Evolutionary conservation across 306 rosid genomes (phyloP), one percentile per base, ranked within the genome.

Genomic region (Lagenaria siceraria): DNA sequence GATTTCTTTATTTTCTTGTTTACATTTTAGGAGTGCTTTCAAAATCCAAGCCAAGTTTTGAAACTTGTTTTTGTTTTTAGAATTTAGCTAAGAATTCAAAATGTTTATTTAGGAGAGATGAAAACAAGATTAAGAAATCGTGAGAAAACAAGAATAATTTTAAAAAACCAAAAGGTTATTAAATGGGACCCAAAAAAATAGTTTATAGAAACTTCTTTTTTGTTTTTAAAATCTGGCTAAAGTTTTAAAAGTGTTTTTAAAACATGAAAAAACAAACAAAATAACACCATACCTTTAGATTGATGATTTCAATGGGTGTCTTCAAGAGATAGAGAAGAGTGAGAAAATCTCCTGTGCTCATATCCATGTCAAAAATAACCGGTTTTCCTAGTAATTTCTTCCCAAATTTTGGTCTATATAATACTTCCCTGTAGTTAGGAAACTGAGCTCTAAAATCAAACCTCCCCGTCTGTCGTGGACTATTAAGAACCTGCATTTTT

Each of bases 291-390:
- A 90, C 99, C 97, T 89, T 92, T 31, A 95, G 91, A 81, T 95
- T 73, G 83, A 92, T 87, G 5, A 85, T 82, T 85, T 92, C 89
- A 59, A 89, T 86, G 55, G 97, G 93, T 18, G 92, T 85, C 86
- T 95, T 92, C 15, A 95, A 87, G 76, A 95, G 96, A 72, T 87
- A 92, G 69, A 95, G 80, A 42, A 95, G 85, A 66, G 97, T 84
- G 6, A 90, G 84, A 81, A 95, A 92, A 78, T 95, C 99, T 80
- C 99, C 97, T 13, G 91, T 88, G 78, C 97, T 92, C 97, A 95
- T 95, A 82, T 95, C 99, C 97, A 92, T 92, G 85, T 95, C 97
- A 82, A 95, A 92, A 27, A 95, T 87, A 80, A 92, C 85, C 38
- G 93, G 86, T 82, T 87, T 95, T 25, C 99, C 99, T 55, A 86